These are phyloP conservation scores for Aspergillus cristatus DNA, from an alignment of 495 filamentous ascomycete species.

Conservation along the genomic window DNA sequence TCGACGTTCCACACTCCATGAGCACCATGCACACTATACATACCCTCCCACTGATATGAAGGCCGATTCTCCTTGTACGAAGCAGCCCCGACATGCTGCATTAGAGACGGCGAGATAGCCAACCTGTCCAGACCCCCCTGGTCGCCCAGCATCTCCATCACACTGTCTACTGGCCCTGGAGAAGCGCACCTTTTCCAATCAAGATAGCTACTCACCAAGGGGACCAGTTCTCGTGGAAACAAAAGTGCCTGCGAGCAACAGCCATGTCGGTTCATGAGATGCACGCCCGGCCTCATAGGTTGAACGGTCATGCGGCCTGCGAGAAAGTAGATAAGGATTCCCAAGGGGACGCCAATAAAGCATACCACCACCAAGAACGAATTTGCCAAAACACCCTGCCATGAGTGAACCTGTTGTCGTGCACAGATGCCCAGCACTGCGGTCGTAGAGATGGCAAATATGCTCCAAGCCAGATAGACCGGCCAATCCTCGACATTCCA, in stretches of 20 bases:
- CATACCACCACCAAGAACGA: conserved; percentile 15
- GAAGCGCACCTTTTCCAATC: conserved; percentile 6
- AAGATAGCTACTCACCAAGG: conserved; percentile 12
- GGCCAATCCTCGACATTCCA: conserved; percentile 47
- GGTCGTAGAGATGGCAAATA: conserved; percentile 13
- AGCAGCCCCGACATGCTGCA: conserved; percentile 23
- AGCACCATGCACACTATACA: conserved; percentile 14
- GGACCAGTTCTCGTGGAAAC: conserved; percentile 18
- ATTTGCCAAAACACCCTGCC: conserved; percentile 17
- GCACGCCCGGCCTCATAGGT: conserved; percentile 21
- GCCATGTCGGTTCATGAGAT: conserved; percentile 25
- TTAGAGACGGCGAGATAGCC: conserved; percentile 16
- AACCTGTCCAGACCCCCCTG: conserved; percentile 11
- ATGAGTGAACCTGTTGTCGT: conserved; percentile 7
- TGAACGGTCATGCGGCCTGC: conserved; percentile 30
- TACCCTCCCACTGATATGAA: conserved; percentile 10
- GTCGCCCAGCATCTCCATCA: conserved; percentile 14
- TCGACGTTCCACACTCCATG: conserved; percentile 24
- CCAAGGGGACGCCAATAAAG: conserved; percentile 19
- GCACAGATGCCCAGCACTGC: conserved; percentile 9
- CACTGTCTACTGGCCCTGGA: conserved; percentile 13
- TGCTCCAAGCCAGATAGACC: conserved; percentile 27
- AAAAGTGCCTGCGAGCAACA: conserved; percentile 32
- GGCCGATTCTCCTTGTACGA: conserved; percentile 17
- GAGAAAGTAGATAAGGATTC: conserved; percentile 27